Percentiles rank a stretch among this genome's conserved stretches.
Evolutionary conservation across 148 eudicot genomes (phyloP).

Genomic region (Polygonum aviculare): DNA sequence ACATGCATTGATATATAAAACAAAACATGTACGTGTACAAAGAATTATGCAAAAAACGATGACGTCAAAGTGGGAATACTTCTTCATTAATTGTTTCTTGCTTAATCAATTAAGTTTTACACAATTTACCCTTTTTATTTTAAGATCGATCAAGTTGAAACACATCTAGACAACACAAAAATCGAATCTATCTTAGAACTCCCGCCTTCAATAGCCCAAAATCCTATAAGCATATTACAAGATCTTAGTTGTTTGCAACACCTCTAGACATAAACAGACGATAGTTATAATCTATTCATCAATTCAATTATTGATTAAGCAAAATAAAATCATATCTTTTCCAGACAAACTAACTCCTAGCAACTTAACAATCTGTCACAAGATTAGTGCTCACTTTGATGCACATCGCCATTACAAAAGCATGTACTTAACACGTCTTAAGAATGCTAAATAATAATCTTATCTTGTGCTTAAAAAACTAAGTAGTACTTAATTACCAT

Average conservation of each 20-base stretch:
- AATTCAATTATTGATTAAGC: neutral
- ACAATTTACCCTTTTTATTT: conserved; percentile 8
- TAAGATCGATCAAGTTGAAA: neutral
- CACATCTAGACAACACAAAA: neutral
- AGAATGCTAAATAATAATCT: conserved; percentile 6
- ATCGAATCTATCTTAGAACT: neutral
- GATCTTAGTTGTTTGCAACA: neutral
- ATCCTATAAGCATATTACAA: neutral
- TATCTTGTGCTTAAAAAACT: conserved; percentile 19
- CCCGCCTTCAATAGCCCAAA: conserved; percentile 13
- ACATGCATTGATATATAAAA: neutral
- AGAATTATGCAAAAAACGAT: conserved; percentile 7
- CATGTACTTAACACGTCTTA: conserved; percentile 6
- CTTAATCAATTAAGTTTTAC: conserved; percentile 10
- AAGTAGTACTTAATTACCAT: conserved; percentile 25
- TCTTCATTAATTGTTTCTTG: conserved; percentile 16
- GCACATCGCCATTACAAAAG: neutral
- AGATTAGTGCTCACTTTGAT: conserved; percentile 10
- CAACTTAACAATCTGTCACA: neutral
- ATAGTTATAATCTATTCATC: neutral
- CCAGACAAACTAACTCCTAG: neutral
- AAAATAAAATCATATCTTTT: neutral
- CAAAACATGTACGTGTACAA: neutral
- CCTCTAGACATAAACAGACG: neutral
- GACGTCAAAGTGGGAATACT: conserved; percentile 18